Percentiles rank a stretch among this genome's conserved stretches.
Conservation (phyloP, 1,284 basidiomycete species). For the Peniophora sp. region DNA sequence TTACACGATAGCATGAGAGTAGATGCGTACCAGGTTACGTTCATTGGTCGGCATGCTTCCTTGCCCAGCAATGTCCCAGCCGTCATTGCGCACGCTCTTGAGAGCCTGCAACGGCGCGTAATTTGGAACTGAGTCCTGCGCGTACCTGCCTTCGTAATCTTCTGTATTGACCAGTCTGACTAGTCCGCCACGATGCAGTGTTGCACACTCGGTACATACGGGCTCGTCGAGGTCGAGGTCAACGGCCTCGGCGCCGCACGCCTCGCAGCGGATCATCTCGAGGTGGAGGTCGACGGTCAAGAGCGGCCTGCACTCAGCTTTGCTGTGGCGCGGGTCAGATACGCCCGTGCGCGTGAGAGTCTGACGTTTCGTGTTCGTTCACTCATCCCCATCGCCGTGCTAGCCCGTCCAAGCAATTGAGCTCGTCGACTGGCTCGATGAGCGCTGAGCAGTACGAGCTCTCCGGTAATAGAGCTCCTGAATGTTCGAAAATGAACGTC, state of each 20-base stretch:
- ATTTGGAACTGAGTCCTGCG: constrained; percentile 3
- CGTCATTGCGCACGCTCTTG: constrained; percentile 34
- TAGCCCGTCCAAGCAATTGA: neutral
- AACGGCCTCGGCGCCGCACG: constrained; percentile 50
- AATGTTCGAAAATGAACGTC: neutral
- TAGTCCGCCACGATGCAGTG: constrained; percentile 54
- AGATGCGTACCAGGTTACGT: constrained; percentile 44
- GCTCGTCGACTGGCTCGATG: neutral
- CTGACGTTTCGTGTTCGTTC: neutral
- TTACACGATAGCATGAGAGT: constrained; percentile 5
- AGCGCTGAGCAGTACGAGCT: neutral
- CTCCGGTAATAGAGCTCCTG: neutral
- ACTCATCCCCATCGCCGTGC: neutral
- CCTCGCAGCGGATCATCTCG: constrained; percentile 27
- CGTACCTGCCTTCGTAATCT: neutral
- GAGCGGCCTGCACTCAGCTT: constrained; percentile 9
- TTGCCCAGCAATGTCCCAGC: constrained; percentile 54
- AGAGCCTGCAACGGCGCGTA: constrained; percentile 25
- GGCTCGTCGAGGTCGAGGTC: constrained; percentile 49
- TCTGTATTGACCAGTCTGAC: constrained; percentile 24
- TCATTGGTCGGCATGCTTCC: constrained; percentile 52
- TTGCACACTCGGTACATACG: constrained; percentile 59
- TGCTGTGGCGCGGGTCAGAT: no score
- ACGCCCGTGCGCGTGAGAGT: no score
- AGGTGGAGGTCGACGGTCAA: constrained; percentile 20